Percentiles rank a stretch among this genome's conserved stretches.
Evolutionary conservation across 2,329 filamentous ascomycete species (phyloP).

Genomic region (Alternaria triticina): DNA sequence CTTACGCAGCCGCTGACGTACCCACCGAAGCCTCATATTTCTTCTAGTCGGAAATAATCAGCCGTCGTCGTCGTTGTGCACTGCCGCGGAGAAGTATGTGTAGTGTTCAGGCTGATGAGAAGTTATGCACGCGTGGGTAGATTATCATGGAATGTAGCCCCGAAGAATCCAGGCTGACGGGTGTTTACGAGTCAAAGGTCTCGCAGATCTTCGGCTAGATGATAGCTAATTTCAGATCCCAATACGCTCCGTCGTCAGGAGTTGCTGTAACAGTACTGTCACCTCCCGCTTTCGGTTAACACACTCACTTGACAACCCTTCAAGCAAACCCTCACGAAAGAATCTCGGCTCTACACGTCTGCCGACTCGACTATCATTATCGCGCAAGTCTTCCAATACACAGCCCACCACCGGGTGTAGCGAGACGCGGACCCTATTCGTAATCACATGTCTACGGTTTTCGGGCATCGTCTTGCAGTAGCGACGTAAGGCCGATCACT

Average conservation of each 20-base stretch:
- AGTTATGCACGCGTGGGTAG: not conserved
- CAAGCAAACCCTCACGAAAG: not conserved
- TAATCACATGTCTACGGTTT: not conserved
- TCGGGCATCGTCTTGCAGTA: not conserved
- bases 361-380: not conserved
- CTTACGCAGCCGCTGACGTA: constrained; percentile 22
- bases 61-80: constrained; percentile 3
- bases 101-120: not conserved
- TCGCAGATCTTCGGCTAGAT: not conserved
- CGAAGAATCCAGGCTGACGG: not conserved
- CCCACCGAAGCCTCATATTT: constrained; percentile 1
- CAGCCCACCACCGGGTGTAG: not conserved
- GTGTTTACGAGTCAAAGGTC: not conserved
- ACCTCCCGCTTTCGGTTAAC: not conserved
- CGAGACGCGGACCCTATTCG: not conserved
- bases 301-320: not conserved
- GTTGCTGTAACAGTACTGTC: not conserved
- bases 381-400: not conserved
- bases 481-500: not conserved
- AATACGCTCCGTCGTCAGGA: not conserved
- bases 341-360: not conserved
- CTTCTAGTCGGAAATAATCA: constrained; percentile 5
- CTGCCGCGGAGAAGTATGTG: not conserved
- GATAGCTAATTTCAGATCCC: not conserved
- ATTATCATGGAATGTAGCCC: not conserved